Percentiles rank a stretch among this genome's conserved stretches.
These are phyloP conservation scores for thale cress (Arabidopsis thaliana) DNA, from an alignment of 345 rosid genomes.

Conservation along the genomic window TAIR10.1 NC_003074.8:22148501-22149000, in stretches of 20 bases:
- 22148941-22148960: constrained; percentile 93
- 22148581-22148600: not conserved
- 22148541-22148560: constrained; percentile 88
- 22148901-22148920: constrained; percentile 83
- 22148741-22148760: constrained; percentile 97
- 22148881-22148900: constrained; percentile 81
- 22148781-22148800: not conserved
- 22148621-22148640: constrained; percentile 44
- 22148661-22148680: constrained; percentile 69
- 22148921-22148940: constrained; percentile 81
- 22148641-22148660: constrained; percentile 72
- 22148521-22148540: constrained; percentile 59
- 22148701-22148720: constrained; percentile 62
- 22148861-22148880: constrained; percentile 91
- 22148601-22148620: constrained; percentile 21
- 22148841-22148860: constrained; percentile 48
- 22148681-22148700: constrained; percentile 98
- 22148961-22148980: not conserved
- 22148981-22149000: not conserved
- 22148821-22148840: not conserved
- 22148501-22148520: constrained; percentile 70
- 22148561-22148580: not conserved
- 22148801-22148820: not conserved
- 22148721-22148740: constrained; percentile 68
- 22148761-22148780: constrained; percentile 32